Percentiles rank a stretch among this genome's conserved stretches.
Conservation (phyloP, 768 basidiomycete species). For the Pulveroboletus frians region DNA sequence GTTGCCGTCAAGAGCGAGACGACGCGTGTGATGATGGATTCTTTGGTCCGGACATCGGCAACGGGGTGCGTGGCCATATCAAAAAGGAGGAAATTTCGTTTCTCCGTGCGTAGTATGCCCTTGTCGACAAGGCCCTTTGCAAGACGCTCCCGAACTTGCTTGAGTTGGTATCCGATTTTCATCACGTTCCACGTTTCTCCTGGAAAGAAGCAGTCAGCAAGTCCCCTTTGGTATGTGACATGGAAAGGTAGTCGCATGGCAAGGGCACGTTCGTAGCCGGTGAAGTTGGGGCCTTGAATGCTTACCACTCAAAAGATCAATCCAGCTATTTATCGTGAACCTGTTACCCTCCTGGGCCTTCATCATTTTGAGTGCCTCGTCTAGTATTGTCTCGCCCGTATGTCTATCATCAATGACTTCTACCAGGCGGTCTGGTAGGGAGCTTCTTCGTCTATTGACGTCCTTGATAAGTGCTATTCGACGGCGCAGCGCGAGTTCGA, state of each 20-base stretch:
- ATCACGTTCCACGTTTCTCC: slow-evolving; percentile 99
- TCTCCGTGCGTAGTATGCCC: slow-evolving; percentile 97
- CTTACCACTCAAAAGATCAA: slow-evolving; percentile 87
- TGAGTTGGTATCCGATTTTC: slow-evolving; percentile 98
- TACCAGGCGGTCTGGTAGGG: slow-evolving; percentile 76
- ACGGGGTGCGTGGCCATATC: slow-evolving; percentile 99
- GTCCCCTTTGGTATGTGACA: background rate
- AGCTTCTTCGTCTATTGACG: slow-evolving; percentile 62
- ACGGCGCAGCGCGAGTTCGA: slow-evolving; percentile 92
- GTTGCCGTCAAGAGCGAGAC: slow-evolving; percentile 76
- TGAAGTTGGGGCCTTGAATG: background rate
- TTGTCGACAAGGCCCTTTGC: slow-evolving; percentile 98
- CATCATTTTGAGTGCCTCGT: slow-evolving; percentile 96
- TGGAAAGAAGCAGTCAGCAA: slow-evolving; percentile 27
- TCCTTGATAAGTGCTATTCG: slow-evolving; percentile 90
- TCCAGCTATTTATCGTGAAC: slow-evolving; percentile 84
- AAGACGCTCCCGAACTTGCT: slow-evolving; percentile 95
- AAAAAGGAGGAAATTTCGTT: slow-evolving; percentile 96
- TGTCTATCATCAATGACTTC: slow-evolving; percentile 90
- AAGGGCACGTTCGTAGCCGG: background rate
- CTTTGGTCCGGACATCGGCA: slow-evolving; percentile 88
- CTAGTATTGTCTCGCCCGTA: slow-evolving; percentile 94
- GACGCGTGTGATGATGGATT: slow-evolving; percentile 71
- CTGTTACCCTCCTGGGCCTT: slow-evolving; percentile 55
- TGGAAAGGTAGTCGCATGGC: background rate